These are phyloP conservation scores for Symbiodinium natans DNA, from an alignment of 73 alveolate genomes.

Conservation along the genomic window DNA sequence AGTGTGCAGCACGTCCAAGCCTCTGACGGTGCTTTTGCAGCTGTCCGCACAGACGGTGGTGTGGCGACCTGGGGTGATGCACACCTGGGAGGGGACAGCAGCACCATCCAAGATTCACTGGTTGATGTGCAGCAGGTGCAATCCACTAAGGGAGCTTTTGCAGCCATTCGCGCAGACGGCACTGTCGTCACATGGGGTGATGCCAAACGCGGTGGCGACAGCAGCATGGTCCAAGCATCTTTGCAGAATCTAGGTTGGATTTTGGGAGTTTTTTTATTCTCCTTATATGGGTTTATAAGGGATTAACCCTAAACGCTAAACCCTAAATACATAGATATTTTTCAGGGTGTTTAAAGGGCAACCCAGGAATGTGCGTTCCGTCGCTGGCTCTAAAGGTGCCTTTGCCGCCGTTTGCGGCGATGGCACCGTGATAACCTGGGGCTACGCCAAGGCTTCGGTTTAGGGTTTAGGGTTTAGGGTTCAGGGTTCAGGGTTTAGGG, in stretches of 20 bases:
- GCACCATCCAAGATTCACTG: neutral
- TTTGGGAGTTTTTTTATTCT: too few species aligned
- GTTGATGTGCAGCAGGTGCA: neutral
- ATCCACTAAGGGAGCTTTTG: slow-evolving; percentile 52
- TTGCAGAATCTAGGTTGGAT: neutral
- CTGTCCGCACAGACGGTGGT: neutral
- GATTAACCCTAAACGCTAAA: too few species aligned
- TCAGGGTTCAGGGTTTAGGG: too few species aligned
- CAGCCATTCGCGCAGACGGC: slow-evolving; percentile 27
- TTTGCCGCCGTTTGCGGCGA: slow-evolving; percentile 23
- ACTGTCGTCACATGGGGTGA: slow-evolving; percentile 36
- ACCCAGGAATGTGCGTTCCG: neutral
- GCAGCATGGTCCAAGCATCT: slow-evolving; percentile 45
- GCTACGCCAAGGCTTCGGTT: slow-evolving; percentile 13
- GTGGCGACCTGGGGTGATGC: slow-evolving; percentile 76
- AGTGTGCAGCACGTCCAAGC: slow-evolving; percentile 44
- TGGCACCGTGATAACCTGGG: slow-evolving; percentile 30
- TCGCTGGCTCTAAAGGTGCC: slow-evolving; percentile 45
- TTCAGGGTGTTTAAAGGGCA: too few species aligned
- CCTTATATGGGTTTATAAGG: too few species aligned
- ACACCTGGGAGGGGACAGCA: slow-evolving; percentile 41
- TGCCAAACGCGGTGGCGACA: slow-evolving; percentile 53
- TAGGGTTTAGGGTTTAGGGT: too few species aligned
- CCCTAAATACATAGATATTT: too few species aligned
- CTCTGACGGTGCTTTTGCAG: slow-evolving; percentile 37